These are phyloP conservation scores for Blastocystis sp. DNA, from an alignment of 352 stramenopile species.

Conservation along the genomic window DNA sequence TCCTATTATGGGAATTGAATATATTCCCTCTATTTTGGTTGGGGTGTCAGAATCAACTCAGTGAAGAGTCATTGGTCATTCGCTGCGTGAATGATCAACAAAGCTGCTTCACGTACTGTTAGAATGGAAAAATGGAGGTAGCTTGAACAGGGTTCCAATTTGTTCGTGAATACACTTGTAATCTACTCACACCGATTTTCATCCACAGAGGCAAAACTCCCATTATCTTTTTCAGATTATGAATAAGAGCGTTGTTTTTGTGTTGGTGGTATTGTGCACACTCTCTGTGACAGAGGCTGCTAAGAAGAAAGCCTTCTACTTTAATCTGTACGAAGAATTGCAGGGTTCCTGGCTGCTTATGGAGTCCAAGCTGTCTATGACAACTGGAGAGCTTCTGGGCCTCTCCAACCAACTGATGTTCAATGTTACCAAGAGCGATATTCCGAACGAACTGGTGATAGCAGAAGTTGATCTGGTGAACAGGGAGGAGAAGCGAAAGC, in stretches of 20 bases:
- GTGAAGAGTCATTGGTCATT: background rate
- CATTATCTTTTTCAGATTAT: background rate
- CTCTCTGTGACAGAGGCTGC: background rate
- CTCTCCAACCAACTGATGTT: background rate
- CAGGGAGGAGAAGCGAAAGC: constrained; percentile 22
- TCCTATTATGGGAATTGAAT: background rate
- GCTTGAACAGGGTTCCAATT: background rate
- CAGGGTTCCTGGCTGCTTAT: constrained; percentile 14
- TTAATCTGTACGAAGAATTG: constrained; percentile 32
- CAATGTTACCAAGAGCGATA: constrained; percentile 57
- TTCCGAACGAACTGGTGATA: constrained; percentile 43
- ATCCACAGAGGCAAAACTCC: background rate
- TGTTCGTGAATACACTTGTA: too few relatives aligned
- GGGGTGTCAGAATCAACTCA: background rate
- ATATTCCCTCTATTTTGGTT: background rate
- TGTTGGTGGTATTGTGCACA: background rate
- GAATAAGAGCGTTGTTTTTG: background rate
- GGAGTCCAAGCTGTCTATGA: background rate
- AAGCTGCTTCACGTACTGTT: background rate
- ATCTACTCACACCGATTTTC: background rate
- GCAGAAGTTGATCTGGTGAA: background rate
- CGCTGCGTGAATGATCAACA: background rate
- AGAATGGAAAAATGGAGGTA: background rate
- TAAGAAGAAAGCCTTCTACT: background rate
- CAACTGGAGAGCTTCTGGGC: constrained; percentile 6